These are phyloP conservation scores for Lasiodiplodia sp. DNA, from an alignment of 2,329 filamentous ascomycete species.

Conservation along the genomic window DNA sequence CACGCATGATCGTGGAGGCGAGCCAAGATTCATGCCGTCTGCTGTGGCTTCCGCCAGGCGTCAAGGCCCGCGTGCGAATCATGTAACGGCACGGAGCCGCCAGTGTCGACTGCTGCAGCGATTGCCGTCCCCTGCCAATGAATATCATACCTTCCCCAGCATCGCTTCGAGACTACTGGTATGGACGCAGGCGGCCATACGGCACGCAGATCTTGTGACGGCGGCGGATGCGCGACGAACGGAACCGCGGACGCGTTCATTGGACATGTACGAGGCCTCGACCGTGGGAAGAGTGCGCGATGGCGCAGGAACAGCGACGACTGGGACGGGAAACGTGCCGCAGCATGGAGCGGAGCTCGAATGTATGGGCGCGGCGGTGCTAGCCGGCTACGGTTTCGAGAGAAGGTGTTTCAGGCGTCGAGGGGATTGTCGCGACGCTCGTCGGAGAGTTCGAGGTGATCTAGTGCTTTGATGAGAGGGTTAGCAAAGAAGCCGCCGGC, in stretches of 20 bases:
- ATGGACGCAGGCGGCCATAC: background rate
- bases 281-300: slow-evolving; percentile 3
- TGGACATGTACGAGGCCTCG: slow-evolving; percentile 3
- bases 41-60: slow-evolving; percentile 4
- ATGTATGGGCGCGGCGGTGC: background rate
- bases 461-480: background rate
- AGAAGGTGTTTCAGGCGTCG: slow-evolving; percentile 1
- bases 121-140: slow-evolving; percentile 5
- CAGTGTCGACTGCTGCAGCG: slow-evolving; percentile 6
- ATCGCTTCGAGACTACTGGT: background rate
- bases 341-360: background rate
- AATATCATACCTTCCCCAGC: background rate
- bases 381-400: background rate
- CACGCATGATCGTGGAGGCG: slow-evolving; percentile 23
- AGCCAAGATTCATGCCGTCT: slow-evolving; percentile 23
- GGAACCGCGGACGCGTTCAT: background rate
- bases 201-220: background rate
- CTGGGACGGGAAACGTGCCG: background rate
- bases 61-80: background rate
- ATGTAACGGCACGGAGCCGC: background rate
- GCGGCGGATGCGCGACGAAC: background rate
- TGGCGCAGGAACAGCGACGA: background rate
- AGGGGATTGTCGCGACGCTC: background rate
- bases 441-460: background rate
- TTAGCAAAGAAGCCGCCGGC: background rate